Evolutionary conservation across 1,284 basidiomycete genomes (phyloP), one percentile per base, ranked within the genome.

Genomic region (Crucibulum parvulum): DNA sequence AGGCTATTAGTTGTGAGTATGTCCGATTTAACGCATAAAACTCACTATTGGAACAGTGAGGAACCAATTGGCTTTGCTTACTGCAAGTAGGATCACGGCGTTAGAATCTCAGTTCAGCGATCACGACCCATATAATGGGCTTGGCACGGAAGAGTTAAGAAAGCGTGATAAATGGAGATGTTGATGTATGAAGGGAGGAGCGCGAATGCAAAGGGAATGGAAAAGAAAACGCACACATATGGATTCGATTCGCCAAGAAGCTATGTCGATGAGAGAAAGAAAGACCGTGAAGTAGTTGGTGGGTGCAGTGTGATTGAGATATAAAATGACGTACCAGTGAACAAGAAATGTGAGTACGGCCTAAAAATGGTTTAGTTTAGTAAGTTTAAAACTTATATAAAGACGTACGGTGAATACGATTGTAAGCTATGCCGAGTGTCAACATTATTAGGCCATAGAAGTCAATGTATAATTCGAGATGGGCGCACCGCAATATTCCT

Each of bases 291-390:
- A 31, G 1, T 38, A 36, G 11, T 53, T 11, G 7, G 37, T 36
- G 13, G 4, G n/a, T 6, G 31, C 5, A 16, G 35, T 34, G 15
- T n/a, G 34, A 18, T 24, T 16, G 35, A 37, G 16, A 43, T 43
- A 48, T n/a, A 37, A 37, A 31, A 52, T 35, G 47, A 65, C 72
- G 57, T 55, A 79, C 76, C 75, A 70, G 57, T 80, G 78, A 6
- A 80, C 78, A 15, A 77, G 59, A 58, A 80, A 78, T 9, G 81
- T 82, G n/a, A 82, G 66, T n/a, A 77, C 66, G 4, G 75, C 78
- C 78, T 77, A 48, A 51, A 34, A 37, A 50, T 2, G 31, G 56
- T 38, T n/a, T 15, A 7, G 46, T 39, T 34, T 35, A 57, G 15
- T 7, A 53, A 50, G 4, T 18, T 24, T 56, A 15, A 18, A 10